Evolutionary conservation across 1,139 yeast genomes (phyloP), one percentile per base, ranked within the genome.

Genomic region (Zygosaccharomyces pseudobailii): DNA sequence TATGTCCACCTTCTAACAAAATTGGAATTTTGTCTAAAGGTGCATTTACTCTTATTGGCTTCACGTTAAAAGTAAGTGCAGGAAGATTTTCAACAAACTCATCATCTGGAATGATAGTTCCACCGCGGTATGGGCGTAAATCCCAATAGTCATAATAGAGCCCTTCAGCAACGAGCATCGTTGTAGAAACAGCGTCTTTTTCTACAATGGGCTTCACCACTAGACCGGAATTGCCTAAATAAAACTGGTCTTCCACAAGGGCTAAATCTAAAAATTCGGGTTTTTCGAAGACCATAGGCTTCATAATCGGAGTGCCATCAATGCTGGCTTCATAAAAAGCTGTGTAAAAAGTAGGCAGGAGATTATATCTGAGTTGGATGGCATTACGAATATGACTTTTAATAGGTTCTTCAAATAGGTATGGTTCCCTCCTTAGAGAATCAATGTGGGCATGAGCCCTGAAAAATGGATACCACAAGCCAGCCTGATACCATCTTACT

Each of bases 371-470:
- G 55, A 87, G 71, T 48, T 71, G 72, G 23, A 92, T 74, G 0
- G 96, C 84, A 42, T 84, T 83, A 47, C 86, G 75, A 46, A 89
- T 84, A 23, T 77, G 65, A 0, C 79, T 70, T n/a, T 84, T 79
- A 57, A 78, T 81, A 3, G 92, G 90, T 27, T 82, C 94, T 3
- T 87, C 87, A 2, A 85, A 75, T 41, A 90, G 68, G 83, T 90
- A 92, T 1, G 98, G 98, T 62, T 92, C 99, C 52, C 97, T 78
- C 67, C 97, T 80, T 60, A 85, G 75, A 0, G 97, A 75, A 65
- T 92, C 97, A 49, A 90, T 85, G 69, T 94, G 97, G 0, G 97
- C 97, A 69, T 92, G 99, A 0, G 85, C 97, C 61, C 98, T 76
- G 72, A 92, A 90, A 62, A 92, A 94, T 36, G 98, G 98, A 66